These are phyloP conservation scores for Vitis rotundifolia DNA, from an alignment of 164 flowering plant species.

Conservation along the genomic window DNA sequence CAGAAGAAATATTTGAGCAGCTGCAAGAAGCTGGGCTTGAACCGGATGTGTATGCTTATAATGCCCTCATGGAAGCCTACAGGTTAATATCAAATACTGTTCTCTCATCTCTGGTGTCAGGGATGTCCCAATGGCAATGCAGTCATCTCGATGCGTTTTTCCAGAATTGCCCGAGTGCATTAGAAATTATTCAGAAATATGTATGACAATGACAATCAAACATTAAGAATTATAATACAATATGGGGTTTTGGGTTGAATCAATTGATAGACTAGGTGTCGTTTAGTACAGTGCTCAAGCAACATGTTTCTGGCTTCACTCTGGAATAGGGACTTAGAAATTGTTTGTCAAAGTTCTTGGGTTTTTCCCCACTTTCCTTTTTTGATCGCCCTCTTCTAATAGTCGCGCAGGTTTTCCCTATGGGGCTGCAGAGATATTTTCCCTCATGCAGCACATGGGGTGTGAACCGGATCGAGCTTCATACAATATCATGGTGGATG, in stretches of 20 bases:
- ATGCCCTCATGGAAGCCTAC: constrained; percentile 96
- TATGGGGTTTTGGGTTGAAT: background rate
- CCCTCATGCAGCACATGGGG: constrained; percentile 95
- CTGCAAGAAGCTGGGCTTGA: constrained; percentile 84
- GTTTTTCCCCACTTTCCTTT: background rate
- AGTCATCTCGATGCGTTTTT: background rate
- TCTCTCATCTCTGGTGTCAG: background rate
- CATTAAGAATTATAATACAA: background rate
- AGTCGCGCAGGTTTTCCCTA: constrained; percentile 68
- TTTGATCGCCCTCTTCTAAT: constrained; percentile 3
- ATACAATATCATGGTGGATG: constrained; percentile 92
- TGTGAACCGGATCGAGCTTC: constrained; percentile 96
- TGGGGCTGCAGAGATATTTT: constrained; percentile 87
- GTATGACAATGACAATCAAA: no score
- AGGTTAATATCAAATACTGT: constrained; percentile 35
- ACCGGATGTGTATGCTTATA: constrained; percentile 93
- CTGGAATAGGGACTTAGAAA: background rate
- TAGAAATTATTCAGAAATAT: background rate
- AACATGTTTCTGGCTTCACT: background rate
- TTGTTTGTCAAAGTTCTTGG: background rate
- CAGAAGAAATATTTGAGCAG: constrained; percentile 85
- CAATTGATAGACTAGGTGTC: background rate
- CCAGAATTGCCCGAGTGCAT: background rate
- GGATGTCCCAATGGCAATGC: background rate
- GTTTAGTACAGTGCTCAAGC: background rate